A percentile compares a stretch with the other conserved stretches of the same genome.
Conservation (phyloP, 2,329 filamentous ascomycete genomes). For the Penicillium sp. region DNA sequence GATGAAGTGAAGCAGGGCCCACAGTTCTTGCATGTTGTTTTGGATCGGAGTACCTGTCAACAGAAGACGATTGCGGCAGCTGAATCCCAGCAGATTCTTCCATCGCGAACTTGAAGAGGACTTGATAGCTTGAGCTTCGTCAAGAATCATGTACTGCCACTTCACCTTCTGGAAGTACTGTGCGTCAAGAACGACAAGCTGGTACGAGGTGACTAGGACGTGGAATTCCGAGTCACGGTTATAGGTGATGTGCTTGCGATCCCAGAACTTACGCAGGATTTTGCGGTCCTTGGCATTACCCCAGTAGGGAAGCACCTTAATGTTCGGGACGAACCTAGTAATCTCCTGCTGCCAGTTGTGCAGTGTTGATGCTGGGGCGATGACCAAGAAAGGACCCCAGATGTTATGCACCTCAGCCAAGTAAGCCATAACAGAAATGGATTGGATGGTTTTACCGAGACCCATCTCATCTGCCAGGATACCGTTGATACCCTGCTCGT, state of each 20-base stretch:
- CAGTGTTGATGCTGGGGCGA: conserved; percentile 90
- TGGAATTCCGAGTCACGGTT: conserved; percentile 91
- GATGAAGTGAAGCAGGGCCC: conserved; percentile 97
- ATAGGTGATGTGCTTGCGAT: conserved; percentile 95
- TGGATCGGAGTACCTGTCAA: conserved; percentile 97
- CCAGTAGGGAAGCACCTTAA: conserved; percentile 98
- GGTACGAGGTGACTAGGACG: conserved; percentile 93
- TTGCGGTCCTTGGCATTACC: conserved; percentile 91
- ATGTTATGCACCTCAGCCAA: conserved; percentile 96
- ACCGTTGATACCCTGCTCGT: conserved; percentile 99
- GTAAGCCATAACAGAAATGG: conserved; percentile 98
- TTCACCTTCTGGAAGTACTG: conserved; percentile 98
- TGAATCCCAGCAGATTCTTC: conserved; percentile 92
- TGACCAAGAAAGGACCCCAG: conserved; percentile 96
- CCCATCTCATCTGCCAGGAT: conserved; percentile 99
- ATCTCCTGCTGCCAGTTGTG: conserved; percentile 99
- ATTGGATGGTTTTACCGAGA: conserved; percentile 98
- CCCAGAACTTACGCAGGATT: conserved; percentile 97
- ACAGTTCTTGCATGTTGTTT: conserved; percentile 99
- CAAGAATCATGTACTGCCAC: conserved; percentile 99
- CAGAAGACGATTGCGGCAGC: conserved; percentile 89
- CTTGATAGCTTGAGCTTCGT: conserved; percentile 98
- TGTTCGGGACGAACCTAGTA: conserved; percentile 83
- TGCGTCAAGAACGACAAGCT: conserved; percentile 92
- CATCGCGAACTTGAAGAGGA: conserved; percentile 93